Conservation (phyloP, 2,329 filamentous ascomycete genomes). For the Fusarium sp. region DNA sequence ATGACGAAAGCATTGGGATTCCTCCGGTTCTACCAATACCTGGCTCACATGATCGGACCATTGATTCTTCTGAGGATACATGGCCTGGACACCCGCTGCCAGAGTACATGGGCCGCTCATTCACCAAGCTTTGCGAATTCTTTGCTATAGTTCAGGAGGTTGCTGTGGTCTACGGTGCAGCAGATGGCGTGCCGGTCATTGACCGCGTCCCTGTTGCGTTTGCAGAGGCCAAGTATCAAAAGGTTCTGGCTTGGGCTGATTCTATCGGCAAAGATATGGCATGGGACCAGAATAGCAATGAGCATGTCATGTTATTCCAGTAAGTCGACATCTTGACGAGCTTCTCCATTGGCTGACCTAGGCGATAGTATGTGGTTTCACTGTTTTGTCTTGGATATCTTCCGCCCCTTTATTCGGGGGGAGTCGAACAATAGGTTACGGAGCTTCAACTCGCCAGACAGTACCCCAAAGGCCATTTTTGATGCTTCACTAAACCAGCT, state of each 20-base stretch:
- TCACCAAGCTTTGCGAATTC: background rate
- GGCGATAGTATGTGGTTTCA: conserved; percentile 12
- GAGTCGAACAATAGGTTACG: background rate
- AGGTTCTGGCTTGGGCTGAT: background rate
- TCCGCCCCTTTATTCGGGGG: background rate
- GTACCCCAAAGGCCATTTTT: conserved; percentile 1
- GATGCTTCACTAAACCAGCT: conserved; percentile 5
- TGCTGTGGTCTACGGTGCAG: background rate
- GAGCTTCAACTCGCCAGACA: background rate
- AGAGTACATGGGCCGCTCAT: conserved; percentile 1
- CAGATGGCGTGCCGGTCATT: accelerated
- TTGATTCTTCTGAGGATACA: background rate
- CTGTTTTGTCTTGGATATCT: conserved; percentile 4
- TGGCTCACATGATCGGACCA: background rate
- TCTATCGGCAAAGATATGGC: background rate
- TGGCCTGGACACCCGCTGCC: background rate
- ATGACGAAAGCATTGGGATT: background rate
- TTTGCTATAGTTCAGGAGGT: background rate
- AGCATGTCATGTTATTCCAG: conserved; percentile 1
- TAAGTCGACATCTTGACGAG: background rate
- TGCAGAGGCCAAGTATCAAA: conserved; percentile 10
- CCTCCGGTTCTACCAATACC: background rate
- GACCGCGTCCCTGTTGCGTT: background rate
- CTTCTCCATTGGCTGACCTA: background rate
- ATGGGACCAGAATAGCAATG: background rate